Evolutionary conservation across 345 rosid genomes (phyloP), one percentile per base, ranked within the genome.

Genomic region (Trapa incisa): DNA sequence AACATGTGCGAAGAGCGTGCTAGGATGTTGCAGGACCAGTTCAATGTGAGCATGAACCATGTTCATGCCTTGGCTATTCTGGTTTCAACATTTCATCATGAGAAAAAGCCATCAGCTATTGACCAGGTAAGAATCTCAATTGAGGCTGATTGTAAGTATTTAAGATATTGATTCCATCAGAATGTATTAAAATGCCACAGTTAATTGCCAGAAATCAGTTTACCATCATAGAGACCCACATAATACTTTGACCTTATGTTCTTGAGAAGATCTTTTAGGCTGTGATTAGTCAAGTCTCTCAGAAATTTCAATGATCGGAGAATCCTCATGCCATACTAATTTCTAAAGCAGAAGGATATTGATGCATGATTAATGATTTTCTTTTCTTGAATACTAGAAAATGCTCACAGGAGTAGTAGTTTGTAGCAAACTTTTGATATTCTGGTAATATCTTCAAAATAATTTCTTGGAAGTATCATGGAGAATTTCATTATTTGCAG

Each of bases 1-100:
- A 93, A 79, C 78, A 93, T 93, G 99, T 93, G 99, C 67, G 99
- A 90, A 32, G 96, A 93, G 74, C 79, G 99, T 73, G 97, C 99
- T 37, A 80, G 95, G 8, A 88, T 93, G 89, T 78, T 93, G 82
- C 99, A 93, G 81, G 99, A 94, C 76, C 99, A 94, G 86, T 94
- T 94, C 80, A 94, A 91, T 77, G 99, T 94, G 71, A 94, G 99
- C 78, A 72, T 88, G 83, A 94, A 94, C 76, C 96, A 94, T 80
- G 99, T 94, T 69, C 90, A 94, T 74, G 94, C 99, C 70, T 80
- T 94, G 83, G 96, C 99, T 64, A 83, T 91, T 76, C 92, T 94
- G 61, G 96, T 88, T 71, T 93, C 97, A 62, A 93, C 96, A 41
- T 93, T 93, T 83, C 98, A 93, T 85, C 97, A 93, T 80, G 89